Evolutionary conservation across 768 basidiomycete species (phyloP).

Genomic region (Pleurotus cornucopiae): DNA sequence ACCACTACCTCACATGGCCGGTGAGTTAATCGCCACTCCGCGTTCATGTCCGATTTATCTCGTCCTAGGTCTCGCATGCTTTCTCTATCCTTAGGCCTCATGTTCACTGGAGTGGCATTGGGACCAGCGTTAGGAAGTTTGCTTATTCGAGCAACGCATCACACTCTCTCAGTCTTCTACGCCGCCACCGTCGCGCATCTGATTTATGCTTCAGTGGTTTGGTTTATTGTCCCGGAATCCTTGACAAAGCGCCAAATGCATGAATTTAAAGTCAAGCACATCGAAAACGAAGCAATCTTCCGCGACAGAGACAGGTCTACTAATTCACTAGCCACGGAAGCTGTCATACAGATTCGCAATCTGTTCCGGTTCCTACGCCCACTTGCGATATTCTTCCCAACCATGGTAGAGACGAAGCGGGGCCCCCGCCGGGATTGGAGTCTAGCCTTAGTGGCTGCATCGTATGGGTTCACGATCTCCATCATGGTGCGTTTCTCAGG

Average conservation of each 20-base stretch:
- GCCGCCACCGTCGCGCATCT: constrained; percentile 46
- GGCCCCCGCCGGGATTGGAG: constrained; percentile 58
- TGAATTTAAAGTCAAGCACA: constrained; percentile 30
- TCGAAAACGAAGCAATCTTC: constrained; percentile 23
- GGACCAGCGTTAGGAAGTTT: constrained; percentile 74
- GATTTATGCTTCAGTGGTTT: constrained; percentile 43
- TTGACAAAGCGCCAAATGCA: constrained; percentile 50
- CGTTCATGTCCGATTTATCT: background rate
- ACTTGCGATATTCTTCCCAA: constrained; percentile 60
- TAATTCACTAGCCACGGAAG: background rate
- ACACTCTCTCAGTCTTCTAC: constrained; percentile 69
- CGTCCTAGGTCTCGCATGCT: constrained; percentile 54
- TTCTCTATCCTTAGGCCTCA: constrained; percentile 60
- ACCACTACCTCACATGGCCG: constrained; percentile 50
- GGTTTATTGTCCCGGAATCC: constrained; percentile 75
- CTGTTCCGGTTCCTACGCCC: constrained; percentile 67
- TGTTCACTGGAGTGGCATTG: constrained; percentile 70
- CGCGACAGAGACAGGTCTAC: constrained; percentile 23
- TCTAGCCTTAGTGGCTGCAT: constrained; percentile 49
- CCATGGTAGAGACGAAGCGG: constrained; percentile 14
- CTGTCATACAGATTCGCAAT: constrained; percentile 26
- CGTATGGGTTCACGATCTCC: constrained; percentile 44
- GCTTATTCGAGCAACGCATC: constrained; percentile 53
- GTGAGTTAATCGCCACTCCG: constrained; percentile 25
- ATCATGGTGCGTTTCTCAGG: constrained; percentile 34